Conservation (phyloP, 139 green algal genomes). For the Asterochloris sp. region DNA sequence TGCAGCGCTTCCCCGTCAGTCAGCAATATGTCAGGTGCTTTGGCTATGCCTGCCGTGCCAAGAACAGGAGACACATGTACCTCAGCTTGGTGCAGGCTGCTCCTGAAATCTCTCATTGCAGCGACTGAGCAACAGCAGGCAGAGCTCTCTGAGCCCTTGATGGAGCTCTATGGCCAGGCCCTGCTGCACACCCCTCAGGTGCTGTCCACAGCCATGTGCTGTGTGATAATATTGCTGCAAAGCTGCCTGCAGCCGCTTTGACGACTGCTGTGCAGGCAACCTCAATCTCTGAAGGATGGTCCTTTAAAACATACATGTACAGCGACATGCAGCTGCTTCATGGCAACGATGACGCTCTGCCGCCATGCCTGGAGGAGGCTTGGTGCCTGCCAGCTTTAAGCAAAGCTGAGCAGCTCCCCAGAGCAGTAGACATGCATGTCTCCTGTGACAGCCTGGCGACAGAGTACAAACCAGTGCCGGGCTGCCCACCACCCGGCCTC, state of each 20-base stretch:
- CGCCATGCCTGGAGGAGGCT: background rate
- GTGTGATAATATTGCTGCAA: background rate
- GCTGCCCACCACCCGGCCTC: conserved; percentile 14
- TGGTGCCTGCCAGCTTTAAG: background rate
- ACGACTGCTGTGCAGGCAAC: no score
- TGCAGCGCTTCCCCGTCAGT: no score
- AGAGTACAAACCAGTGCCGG: background rate
- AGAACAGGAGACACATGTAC: no score
- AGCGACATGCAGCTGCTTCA: background rate
- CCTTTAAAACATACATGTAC: conserved; percentile 5
- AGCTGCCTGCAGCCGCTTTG: background rate
- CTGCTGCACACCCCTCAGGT: no score
- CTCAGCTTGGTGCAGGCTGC: no score
- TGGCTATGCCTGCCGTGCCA: no score
- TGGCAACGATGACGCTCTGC: background rate
- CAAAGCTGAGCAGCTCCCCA: background rate
- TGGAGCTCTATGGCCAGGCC: no score
- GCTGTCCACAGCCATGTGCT: background rate
- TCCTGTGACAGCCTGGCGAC: background rate
- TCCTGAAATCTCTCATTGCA: no score
- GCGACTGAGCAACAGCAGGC: no score
- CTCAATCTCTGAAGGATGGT: background rate
- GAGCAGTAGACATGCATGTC: background rate
- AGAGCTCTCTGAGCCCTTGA: no score
- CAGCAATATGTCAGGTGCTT: no score